Percentiles rank a stretch among this genome's conserved stretches.
These are phyloP conservation scores for Phytophthora podocarpi DNA, from an alignment of 352 stramenopile species.

Conservation along the genomic window DNA sequence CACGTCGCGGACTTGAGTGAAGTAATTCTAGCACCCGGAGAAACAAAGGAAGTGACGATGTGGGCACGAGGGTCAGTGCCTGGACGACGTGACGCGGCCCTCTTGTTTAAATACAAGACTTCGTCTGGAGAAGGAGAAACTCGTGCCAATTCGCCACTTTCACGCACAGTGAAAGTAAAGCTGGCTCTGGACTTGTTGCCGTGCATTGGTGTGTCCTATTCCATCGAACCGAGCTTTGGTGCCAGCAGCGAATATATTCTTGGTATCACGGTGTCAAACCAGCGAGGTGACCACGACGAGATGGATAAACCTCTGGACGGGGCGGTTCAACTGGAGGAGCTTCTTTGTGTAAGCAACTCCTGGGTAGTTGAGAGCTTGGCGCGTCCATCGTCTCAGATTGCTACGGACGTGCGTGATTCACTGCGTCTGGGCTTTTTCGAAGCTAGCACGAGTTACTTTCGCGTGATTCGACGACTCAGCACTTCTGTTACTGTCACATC, in stretches of 20 bases:
- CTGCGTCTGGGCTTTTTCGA: slow-evolving; percentile 65
- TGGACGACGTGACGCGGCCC: slow-evolving; percentile 51
- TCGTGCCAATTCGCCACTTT: slow-evolving; percentile 13
- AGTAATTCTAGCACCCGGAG: slow-evolving; percentile 55
- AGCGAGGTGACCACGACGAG: slow-evolving; percentile 39
- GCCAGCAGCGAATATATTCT: slow-evolving; percentile 73
- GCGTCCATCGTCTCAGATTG: slow-evolving; percentile 1
- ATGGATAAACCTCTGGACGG: slow-evolving; percentile 23
- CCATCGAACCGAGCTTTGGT: slow-evolving; percentile 72
- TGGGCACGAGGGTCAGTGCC: slow-evolving; percentile 49
- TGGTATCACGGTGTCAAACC: slow-evolving; percentile 69
- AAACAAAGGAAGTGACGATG: slow-evolving; percentile 53
- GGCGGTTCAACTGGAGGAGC: slow-evolving; percentile 54
- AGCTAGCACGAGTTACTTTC: slow-evolving; percentile 82
- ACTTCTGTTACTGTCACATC: neutral
- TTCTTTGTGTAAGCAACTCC: slow-evolving; percentile 63
- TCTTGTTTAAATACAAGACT: slow-evolving; percentile 77
- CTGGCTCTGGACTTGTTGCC: slow-evolving; percentile 65
- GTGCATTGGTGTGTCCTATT: slow-evolving; percentile 68
- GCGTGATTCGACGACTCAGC: slow-evolving; percentile 39
- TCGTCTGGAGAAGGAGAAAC: slow-evolving; percentile 25
- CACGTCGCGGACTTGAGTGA: slow-evolving; percentile 65
- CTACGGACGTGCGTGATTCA: slow-evolving; percentile 33
- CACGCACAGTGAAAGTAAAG: slow-evolving; percentile 57
- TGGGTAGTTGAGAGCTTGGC: slow-evolving; percentile 66